These are phyloP conservation scores for Podaxis pistillaris DNA, from an alignment of 768 basidiomycete genomes.

Conservation along the genomic window DNA sequence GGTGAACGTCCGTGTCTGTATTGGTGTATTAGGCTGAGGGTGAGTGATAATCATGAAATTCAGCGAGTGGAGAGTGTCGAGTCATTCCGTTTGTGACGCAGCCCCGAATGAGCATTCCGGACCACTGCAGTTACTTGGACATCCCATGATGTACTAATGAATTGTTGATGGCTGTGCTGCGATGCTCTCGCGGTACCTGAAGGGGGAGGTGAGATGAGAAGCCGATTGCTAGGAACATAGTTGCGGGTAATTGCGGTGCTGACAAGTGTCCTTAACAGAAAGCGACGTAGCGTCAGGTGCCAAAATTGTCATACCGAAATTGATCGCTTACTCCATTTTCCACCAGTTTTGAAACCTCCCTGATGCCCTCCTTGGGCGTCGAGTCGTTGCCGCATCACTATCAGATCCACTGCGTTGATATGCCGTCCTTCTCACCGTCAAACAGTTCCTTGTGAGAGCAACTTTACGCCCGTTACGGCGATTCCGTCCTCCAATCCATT, in stretches of 20 bases:
- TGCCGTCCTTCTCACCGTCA: slow-evolving; percentile 27
- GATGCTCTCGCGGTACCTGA: slow-evolving; percentile 7
- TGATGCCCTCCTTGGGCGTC: slow-evolving; percentile 34
- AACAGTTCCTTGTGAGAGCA: slow-evolving; percentile 24
- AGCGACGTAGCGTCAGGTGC: slow-evolving; percentile 18
- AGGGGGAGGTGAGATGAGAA: slow-evolving; percentile 29
- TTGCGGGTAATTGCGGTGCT: slow-evolving; percentile 13
- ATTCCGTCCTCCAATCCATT: slow-evolving; percentile 32
- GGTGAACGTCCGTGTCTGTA: background rate
- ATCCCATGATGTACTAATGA: slow-evolving; percentile 8
- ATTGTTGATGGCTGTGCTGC: slow-evolving; percentile 21
- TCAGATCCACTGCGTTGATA: slow-evolving; percentile 32
- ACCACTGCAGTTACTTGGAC: slow-evolving; percentile 3
- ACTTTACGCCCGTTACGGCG: slow-evolving; percentile 22
- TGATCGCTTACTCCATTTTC: slow-evolving; percentile 29
- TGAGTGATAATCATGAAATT: background rate
- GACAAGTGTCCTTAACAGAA: slow-evolving; percentile 14
- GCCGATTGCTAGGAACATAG: slow-evolving; percentile 33
- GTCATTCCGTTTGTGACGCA: slow-evolving; percentile 29
- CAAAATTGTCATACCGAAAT: slow-evolving; percentile 22
- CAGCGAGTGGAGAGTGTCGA: slow-evolving; percentile 16
- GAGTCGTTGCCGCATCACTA: slow-evolving; percentile 36
- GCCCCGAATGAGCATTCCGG: background rate
- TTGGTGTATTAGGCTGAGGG: background rate
- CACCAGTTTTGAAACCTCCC: slow-evolving; percentile 30